Evolutionary conservation across 2,329 filamentous ascomycete genomes (phyloP).

Genomic region (Fusarium musae): DNA sequence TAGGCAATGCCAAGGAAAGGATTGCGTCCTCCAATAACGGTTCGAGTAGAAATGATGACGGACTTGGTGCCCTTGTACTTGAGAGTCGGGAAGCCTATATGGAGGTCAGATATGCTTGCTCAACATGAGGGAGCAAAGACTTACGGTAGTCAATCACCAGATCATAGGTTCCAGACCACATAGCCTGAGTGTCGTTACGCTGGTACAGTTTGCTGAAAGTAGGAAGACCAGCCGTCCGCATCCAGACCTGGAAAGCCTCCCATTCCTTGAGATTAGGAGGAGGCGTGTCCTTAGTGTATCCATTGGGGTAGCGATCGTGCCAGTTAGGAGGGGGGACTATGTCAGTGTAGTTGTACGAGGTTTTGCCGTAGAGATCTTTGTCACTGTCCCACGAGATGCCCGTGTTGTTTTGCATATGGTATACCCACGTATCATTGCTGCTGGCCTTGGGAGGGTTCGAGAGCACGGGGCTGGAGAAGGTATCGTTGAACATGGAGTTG

Average conservation of each 20-base stretch:
- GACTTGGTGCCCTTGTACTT: constrained; percentile 89
- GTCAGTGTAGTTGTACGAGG: constrained; percentile 71
- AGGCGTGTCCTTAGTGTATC: constrained; percentile 72
- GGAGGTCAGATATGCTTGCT: constrained; percentile 11
- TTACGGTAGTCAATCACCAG: constrained; percentile 82
- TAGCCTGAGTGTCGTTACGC: constrained; percentile 77
- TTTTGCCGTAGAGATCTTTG: constrained; percentile 78
- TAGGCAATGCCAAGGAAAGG: constrained; percentile 97
- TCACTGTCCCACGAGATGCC: constrained; percentile 91
- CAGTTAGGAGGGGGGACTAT: constrained; percentile 91
- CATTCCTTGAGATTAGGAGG: constrained; percentile 79
- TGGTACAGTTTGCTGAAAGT: constrained; percentile 94
- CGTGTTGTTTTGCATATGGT: constrained; percentile 77
- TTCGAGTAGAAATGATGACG: constrained; percentile 87
- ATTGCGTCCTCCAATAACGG: constrained; percentile 94
- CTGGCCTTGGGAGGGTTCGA: constrained; percentile 58
- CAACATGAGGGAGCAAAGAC: constrained; percentile 49
- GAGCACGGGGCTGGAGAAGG: constrained; percentile 74
- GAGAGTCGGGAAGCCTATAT: constrained; percentile 80
- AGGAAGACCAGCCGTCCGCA: constrained; percentile 94
- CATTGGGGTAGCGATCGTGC: constrained; percentile 73
- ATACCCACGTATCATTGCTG: constrained; percentile 60
- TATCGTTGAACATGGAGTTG: constrained; percentile 97
- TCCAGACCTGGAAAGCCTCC: constrained; percentile 97
- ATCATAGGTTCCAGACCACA: constrained; percentile 79